Base-by-base conservation (phyloP, 352 stramenopile species). In the Saprolegnia diclina region DNA sequence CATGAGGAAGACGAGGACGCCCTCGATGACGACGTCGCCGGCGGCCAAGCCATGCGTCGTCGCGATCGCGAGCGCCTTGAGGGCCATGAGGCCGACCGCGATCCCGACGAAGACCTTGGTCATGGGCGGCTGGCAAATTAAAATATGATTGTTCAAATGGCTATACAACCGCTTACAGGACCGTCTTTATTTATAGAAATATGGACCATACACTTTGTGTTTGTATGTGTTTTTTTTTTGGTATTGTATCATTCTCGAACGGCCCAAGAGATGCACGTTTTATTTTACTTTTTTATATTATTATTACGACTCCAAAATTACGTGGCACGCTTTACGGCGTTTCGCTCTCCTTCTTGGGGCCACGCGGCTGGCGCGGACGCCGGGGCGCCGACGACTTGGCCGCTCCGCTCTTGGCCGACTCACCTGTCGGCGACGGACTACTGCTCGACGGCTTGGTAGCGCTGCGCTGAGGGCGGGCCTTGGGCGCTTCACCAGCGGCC, bases 11-110 rank as follows among this genome's bases (percentile, higher is more conserved):
- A 78, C 81, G 21, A 72, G 24, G 16, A 72, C 26, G 19, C 75
- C 55, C 72, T 85, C 91, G 35, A 84, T 44, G 0, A 53, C 48
- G 55, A 85, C 88, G 40, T 80, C 61, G 74, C 91, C 85, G 40
- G 85, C 69, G 42, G 77, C 68, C 79, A 91, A 92, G 40, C 13
- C n/a, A 22, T 54, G 16, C 24, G 35, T 24, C 35, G 35, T 59
- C 16, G 19, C 11, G 38, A 84, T 45, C 0, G 52, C 48, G 56
- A 85, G 89, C 38, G 79, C 59, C 77, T 92, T 87, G 44, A 87
- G 72, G 44, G 77, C 67, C 80, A 92, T 94, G 38, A 94, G 84
- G 54, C 63, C 65, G 35, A 89, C 64, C 13, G 82, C 77, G 10
- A 90, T 56, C 7, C 67, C 75, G 0, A 82, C 81, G 72, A 57